Conservation (phyloP, 1,139 yeast species). For the Debaryomycetaceae sp. region DNA sequence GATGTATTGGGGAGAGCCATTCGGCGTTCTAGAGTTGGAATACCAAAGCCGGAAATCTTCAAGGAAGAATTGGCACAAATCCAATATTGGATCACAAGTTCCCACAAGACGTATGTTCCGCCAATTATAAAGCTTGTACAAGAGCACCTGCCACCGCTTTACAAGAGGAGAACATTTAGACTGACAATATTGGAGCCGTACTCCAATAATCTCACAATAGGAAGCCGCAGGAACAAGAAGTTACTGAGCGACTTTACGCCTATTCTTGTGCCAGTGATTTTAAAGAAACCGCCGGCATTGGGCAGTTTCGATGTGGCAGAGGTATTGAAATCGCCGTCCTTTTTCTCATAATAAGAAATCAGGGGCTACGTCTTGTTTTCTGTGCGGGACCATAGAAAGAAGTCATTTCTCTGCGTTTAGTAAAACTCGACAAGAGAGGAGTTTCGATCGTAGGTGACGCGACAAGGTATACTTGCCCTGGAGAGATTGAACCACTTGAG, state of each 20-base stretch:
- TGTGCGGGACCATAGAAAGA: background rate
- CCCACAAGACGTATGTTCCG: background rate
- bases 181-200: slow-evolving; percentile 4
- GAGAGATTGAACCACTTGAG: no score
- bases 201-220: background rate
- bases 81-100: background rate
- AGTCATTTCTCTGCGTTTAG: background rate
- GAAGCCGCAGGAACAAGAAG: slow-evolving; percentile 1
- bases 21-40: slow-evolving; percentile 6
- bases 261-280: slow-evolving; percentile 13
- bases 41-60: slow-evolving; percentile 7
- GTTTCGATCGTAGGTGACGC: no score
- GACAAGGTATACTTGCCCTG: no score
- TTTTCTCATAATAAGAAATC: slow-evolving; percentile 20
- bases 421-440: no score
- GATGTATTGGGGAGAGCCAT: slow-evolving; percentile 9
- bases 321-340: slow-evolving; percentile 24
- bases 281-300: slow-evolving; percentile 18
- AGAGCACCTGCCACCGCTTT: slow-evolving; percentile 13
- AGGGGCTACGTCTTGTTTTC: no score
- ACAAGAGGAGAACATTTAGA: slow-evolving; percentile 3
- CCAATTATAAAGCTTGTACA: slow-evolving; percentile 7
- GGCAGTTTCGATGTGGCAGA: slow-evolving; percentile 24
- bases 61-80: slow-evolving; percentile 2
- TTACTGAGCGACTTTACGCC: slow-evolving; percentile 8